Base-by-base conservation (phyloP, 768 basidiomycete genomes). In the Mrakia frigida region DNA sequence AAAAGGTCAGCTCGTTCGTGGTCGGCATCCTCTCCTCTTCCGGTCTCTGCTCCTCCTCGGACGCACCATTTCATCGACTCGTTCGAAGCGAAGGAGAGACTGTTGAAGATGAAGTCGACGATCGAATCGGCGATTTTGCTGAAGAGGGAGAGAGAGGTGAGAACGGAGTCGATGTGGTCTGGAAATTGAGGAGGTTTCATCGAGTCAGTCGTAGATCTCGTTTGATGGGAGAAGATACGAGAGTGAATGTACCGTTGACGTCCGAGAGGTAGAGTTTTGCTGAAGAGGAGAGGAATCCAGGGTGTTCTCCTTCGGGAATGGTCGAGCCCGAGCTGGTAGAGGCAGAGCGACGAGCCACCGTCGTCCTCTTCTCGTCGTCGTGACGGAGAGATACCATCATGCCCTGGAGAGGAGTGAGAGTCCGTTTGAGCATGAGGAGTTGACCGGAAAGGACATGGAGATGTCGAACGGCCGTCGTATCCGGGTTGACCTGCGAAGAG, bases 181-280 rank as follows among this genome's bases (percentile, higher is more conserved):
- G 23, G 53, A 23, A 7, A 28, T 6, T 14, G 18, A 50, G 46
- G 46, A 21, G 46, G 11, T 14, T 18, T 3, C 18, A 35, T 13
- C 37, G 18, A 23, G n/a, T 11, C 21, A 33, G 18, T 18, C 31
- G 11, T 28, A 6, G 13, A 21, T 23, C 23, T 43, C 23, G 31
- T 31, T 18, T 1, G 41, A 25, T 28, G 2, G 69, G 6, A 6
- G n/a, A 21, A 70, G 37, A 18, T 50, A 1, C 16, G 3, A 14
- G 21, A 50, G 39, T 33, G 4, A 35, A 61, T 43, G 63, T 21
- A 60, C 69, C 76, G 35, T 77, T 71, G 35, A 77, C 71, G 50
- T 77, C 76, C 14, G 76, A 50, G 21, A 77, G 65, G 41, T 77
- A 77, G 31, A 73, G 60, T 18, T 68, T 73, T 0, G 76, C 76